Base-by-base conservation (phyloP, 495 filamentous ascomycete genomes). In the Arthonia radiata region DNA sequence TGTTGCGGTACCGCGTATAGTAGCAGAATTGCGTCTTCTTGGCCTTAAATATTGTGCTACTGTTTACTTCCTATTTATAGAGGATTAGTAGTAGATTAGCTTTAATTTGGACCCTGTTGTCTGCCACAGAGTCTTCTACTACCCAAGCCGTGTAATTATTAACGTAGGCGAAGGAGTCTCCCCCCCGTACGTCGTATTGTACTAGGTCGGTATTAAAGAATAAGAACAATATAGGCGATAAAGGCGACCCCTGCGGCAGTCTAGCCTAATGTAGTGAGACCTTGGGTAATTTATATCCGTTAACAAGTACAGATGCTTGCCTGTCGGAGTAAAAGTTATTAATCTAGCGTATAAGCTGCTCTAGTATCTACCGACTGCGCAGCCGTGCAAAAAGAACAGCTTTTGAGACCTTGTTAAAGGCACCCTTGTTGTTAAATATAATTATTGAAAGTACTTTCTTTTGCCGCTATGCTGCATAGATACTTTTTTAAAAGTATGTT, bases 141-240 rank as follows among this genome's bases (percentile, higher is more conserved):
- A 34, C 30, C 26, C 37, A 41, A 24, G 40, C 37, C 17, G 28
- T 33, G 25, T 31, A 33, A 25, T 47, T 30, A 26, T 44, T 34
- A 3, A 40, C 35, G 19, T 37, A 47, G 13, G 37, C 40, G 5
- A 44, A 30, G 4, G 28, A 26, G 19, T 35, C 31, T 27, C 24
- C 24, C 15, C 32, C 24, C 13, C 18, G 14, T 11, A 31, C 25
- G 18, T n/a, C 18, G 5, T 22, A 26, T 26, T 40, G 16, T 10
- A 47, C 33, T 4, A 44, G 37, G 28, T 47, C 37, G 5, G 39
- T 35, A 23, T 47, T 46, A 26, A 39, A 46, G 34, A 46, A 44
- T 12, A 46, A 33, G 30, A 40, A 44, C 5, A 46, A 34, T 23
- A 42, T 46, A 15, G 34, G 36, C 3, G 34, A 37, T 21, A 46